Base-by-base conservation (phyloP, 345 rosid species). In the Salix brachista region DNA sequence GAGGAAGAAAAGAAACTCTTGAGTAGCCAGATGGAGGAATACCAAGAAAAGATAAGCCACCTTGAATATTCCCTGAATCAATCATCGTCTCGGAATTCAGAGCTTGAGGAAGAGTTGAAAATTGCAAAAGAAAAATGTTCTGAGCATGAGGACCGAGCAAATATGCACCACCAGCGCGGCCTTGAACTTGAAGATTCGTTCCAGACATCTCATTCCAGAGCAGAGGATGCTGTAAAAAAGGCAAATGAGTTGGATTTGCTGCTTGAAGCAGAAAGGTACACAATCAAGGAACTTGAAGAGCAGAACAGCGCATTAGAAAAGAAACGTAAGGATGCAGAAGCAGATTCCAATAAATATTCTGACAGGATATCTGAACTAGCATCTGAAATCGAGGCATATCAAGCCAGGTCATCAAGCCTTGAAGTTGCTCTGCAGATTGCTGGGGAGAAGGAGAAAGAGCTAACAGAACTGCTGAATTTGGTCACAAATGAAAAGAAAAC, bases 221-320 rank as follows among this genome's bases (percentile, higher is more conserved):
- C 23, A 25, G 84, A 90, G 82, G 96, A 86, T 61, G 83, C 97
- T 39, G 88, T 87, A 23, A 91, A 91, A 80, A 94, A 80, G 86
- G 87, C 81, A 26, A 88, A 79, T 70, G 98, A 96, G 81, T 79
- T 96, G 80, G 97, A 90, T 79, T 83, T 96, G 91, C 82, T 96
- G 65, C 98, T 94, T 26, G 93, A 91, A 86, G 86, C 99, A n/a
- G 96, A 91, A 81, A 94, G 92, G 71, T 85, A 84, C 81, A 89
- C 93, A 84, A 96, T 90, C 78, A 96, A 91, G 83, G 98, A 96
- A 80, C 97, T 92, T 74, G 97, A 91, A 81, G 97, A 92, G 80
- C 97, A 91, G 82, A 73, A 89, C 68, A 79, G 86, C 77, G 60
- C 83, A 48, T 76, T 94, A 61, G 93, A 94, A 82, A 96, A 85